A percentile compares a stretch with the other conserved stretches of the same genome.
Conservation (phyloP, 345 rosid genomes). For the Boechera retrofracta region DNA sequence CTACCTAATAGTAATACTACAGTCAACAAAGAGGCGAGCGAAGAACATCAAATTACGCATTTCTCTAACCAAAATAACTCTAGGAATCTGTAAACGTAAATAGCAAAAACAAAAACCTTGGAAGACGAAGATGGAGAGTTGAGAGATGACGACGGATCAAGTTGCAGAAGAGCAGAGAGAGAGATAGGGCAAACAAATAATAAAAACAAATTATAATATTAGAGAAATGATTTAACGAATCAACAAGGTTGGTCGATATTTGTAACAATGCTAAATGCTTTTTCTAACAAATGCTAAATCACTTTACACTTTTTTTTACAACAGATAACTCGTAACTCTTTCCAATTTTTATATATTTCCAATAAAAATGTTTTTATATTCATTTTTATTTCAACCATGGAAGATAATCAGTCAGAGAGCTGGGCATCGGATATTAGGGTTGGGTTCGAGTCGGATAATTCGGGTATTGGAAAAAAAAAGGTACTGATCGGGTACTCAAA, state of each 20-base stretch:
- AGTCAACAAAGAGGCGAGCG: conserved; percentile 29
- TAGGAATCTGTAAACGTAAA: conserved; percentile 12
- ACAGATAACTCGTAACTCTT: too few relatives aligned
- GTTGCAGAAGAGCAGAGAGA: conserved; percentile 1
- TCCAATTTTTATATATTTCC: too few relatives aligned
- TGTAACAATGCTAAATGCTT: not conserved
- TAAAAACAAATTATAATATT: conserved; percentile 3
- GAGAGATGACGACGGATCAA: conserved; percentile 35
- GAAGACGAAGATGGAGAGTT: conserved; percentile 29
- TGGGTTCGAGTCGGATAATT: too few relatives aligned
- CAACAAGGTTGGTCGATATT: conserved; percentile 23
- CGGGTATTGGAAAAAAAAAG: too few relatives aligned
- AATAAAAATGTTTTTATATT: too few relatives aligned
- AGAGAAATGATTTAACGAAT: conserved; percentile 18
- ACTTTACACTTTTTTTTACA: not conserved
- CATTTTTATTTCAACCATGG: too few relatives aligned
- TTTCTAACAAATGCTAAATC: not conserved
- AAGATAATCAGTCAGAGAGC: too few relatives aligned
- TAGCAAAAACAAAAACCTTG: conserved; percentile 12
- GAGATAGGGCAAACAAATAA: conserved; percentile 24
- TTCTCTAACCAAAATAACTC: not conserved
- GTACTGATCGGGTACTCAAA: too few relatives aligned
- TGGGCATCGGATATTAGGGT: too few relatives aligned
- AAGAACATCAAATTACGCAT: conserved; percentile 21
- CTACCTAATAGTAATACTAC: conserved; percentile 25